phyloP scores from a whole-genome alignment of 495 filamentous ascomycete species.

The Penicillium robsamsonii region DNA sequence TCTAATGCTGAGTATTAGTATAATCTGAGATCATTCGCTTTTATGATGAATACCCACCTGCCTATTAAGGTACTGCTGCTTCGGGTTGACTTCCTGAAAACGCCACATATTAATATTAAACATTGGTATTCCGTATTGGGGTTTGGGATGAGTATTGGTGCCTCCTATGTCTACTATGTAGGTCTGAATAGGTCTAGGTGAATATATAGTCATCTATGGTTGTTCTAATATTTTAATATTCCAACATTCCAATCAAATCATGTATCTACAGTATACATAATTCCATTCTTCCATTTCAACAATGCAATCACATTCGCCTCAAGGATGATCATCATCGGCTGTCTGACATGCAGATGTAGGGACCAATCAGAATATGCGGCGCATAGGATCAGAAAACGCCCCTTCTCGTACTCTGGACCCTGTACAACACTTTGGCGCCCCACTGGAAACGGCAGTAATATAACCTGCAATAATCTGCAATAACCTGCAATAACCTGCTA shows the following conservation, averaged over 20 bases:
- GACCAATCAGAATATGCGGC: constrained; percentile 8
- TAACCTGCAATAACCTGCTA: neutral
- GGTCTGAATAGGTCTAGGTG: neutral
- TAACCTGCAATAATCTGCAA: neutral
- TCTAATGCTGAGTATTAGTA: neutral
- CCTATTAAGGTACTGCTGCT: constrained; percentile 24
- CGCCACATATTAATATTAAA: constrained; percentile 13
- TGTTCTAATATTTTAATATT: neutral
- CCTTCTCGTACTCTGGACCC: neutral
- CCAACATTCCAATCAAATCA: neutral
- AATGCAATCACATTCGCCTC: constrained; percentile 7
- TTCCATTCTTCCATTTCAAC: neutral
- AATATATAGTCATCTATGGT: neutral
- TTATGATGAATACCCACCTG: constrained; percentile 26
- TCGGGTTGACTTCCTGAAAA: constrained; percentile 19
- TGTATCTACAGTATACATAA: neutral
- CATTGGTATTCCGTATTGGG: neutral
- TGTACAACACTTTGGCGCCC: neutral
- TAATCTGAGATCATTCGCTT: constrained; percentile 8
- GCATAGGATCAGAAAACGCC: neutral
- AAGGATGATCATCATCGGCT: constrained; percentile 26
- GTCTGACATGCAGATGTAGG: constrained; percentile 30
- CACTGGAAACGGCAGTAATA: neutral
- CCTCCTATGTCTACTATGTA: neutral
- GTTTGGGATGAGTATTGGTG: neutral